Evolutionary conservation across 2,329 filamentous ascomycete species (phyloP), one percentile per base, ranked within the genome.

Genomic region (Epichloe glyceriae): DNA sequence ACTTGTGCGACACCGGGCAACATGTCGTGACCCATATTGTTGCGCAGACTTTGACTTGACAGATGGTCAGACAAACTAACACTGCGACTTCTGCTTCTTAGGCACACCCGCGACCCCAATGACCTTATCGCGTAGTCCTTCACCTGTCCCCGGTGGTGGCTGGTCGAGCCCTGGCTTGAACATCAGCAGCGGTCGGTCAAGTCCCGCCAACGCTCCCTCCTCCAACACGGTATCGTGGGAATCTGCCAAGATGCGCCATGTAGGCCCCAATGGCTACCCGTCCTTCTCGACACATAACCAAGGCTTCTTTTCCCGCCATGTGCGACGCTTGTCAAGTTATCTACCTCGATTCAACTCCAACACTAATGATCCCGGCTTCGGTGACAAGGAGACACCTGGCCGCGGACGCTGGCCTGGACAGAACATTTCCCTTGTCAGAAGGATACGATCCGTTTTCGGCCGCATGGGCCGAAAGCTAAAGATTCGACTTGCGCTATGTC

Each of bases 111-210:
- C 70, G 59, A 62, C 68, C 57, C 69, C 72, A 61, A 95, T 95
- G 90, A 86, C 86, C 58, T 72, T 91, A 55, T 93, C 89, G 58
- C 82, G 88, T 69, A 94, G 88, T 63, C 88, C 90, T 47, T 95
- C 88, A 51, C 91, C 90, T 55, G 78, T 82, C 55, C 85, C 82
- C 54, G 85, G 86, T 61, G 88, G 88, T 63, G 89, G 89, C 60
- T 96, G 91, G 90, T 82, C 87, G 51, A 93, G 85, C 69, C 88
- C 86, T 51, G 87, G 83, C 56, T 76, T 88, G 63, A 85, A 80
- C 62, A 82, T 85, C 54, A 82, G 80, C 56, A 87, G 84, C 65
- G 84, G 84, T 54, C 77, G 79, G 57, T 80, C 80, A 38, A 88
- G 82, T 63, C 85, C 86, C 58, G 71, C 68, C 61, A 75, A 67